phyloP scores from a whole-genome alignment of 1,284 basidiomycete genomes.

The Dichomitus squalens region DNA sequence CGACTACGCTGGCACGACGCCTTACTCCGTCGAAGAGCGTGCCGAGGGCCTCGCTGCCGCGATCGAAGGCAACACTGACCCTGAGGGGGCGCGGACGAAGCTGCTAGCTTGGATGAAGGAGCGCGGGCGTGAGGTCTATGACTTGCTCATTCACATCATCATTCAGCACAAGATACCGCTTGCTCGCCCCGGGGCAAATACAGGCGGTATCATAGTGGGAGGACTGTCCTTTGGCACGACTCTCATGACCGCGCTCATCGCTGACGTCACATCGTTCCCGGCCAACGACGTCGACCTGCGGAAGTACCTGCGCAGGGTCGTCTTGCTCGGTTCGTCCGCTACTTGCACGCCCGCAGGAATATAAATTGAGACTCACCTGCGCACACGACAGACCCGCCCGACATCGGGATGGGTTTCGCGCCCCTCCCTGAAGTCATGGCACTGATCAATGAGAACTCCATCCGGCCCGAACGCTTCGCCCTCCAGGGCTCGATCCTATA shows the following conservation, averaged over 20 bases:
- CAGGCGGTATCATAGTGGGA: slow-evolving; percentile 3
- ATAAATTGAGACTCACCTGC: background rate
- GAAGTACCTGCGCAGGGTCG: slow-evolving; percentile 25
- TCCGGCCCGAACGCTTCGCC: background rate
- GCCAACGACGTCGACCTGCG: slow-evolving; percentile 11
- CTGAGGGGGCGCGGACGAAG: background rate
- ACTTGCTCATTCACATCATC: slow-evolving; percentile 28
- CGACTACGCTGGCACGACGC: slow-evolving; percentile 33
- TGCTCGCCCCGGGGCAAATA: background rate
- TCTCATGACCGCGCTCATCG: slow-evolving; percentile 23
- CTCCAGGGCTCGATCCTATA: background rate
- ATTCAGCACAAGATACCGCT: slow-evolving; percentile 20
- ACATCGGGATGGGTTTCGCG: background rate
- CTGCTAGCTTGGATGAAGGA: slow-evolving; percentile 10
- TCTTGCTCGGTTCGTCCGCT: slow-evolving; percentile 27
- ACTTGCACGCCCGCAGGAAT: too few relatives aligned
- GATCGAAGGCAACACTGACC: background rate
- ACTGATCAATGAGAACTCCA: background rate
- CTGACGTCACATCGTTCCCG: slow-evolving; percentile 22
- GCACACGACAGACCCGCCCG: background rate
- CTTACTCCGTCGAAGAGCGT: slow-evolving; percentile 26
- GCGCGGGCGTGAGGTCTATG: slow-evolving; percentile 23
- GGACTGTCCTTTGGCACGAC: slow-evolving; percentile 10
- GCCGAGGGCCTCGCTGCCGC: background rate
- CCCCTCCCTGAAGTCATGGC: too few relatives aligned